Conservation (phyloP, 331 rosid species). For the Quercus tomentella region DNA sequence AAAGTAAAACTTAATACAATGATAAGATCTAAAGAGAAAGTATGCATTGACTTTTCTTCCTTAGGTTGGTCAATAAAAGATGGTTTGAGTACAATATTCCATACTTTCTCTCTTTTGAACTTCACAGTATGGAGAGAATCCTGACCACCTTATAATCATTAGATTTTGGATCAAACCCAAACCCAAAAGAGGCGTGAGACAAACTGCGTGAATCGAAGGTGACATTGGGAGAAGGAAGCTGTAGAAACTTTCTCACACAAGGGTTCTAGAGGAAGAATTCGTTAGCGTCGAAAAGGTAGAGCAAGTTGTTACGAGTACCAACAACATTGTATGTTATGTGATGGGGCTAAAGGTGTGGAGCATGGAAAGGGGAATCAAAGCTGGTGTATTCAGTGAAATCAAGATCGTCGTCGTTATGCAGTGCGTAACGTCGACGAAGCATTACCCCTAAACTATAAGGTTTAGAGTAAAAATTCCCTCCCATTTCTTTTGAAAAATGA, state of each 20-base stretch:
- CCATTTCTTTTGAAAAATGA: not conserved
- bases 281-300: not conserved
- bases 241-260: constrained; percentile 9
- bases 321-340: not conserved
- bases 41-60: no score
- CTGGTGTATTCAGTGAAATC: not conserved
- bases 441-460: no score
- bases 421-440: accelerated
- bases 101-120: no score
- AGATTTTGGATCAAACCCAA: constrained; percentile 13
- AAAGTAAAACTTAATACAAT: no score
- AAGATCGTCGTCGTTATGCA: no score
- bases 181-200: not conserved
- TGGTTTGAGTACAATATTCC: no score
- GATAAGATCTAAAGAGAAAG: no score
- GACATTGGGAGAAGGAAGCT: constrained; percentile 10
- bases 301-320: constrained; percentile 10
- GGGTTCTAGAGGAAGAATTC: constrained; percentile 25
- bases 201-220: no score
- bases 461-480: no score
- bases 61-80: no score
- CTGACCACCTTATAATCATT: not conserved
- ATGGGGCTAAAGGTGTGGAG: no score
- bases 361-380: constrained; percentile 2
- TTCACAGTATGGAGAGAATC: not conserved